phyloP scores from a whole-genome alignment of 352 stramenopile species.

The Pythium chondricola region DNA sequence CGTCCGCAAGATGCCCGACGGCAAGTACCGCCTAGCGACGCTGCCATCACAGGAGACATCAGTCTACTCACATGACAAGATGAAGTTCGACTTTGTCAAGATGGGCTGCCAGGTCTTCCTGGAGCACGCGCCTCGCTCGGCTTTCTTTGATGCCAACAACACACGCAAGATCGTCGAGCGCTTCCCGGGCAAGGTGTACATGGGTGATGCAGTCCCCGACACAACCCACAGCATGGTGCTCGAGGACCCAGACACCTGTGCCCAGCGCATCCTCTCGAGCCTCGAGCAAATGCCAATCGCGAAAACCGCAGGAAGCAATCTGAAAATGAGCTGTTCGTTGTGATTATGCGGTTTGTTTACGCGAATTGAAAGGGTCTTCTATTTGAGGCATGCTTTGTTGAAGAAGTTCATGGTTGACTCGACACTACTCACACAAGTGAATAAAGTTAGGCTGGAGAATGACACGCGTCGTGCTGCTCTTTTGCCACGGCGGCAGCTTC shows the following conservation, averaged over 20 bases:
- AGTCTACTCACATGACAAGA: not conserved
- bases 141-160: not conserved
- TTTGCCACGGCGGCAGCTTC: conserved; percentile 36
- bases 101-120: not conserved
- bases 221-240: conserved; percentile 39
- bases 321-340: no score
- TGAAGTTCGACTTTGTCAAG: not conserved
- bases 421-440: no score
- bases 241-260: conserved; percentile 28
- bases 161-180: conserved; percentile 4
- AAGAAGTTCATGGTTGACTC: no score
- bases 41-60: not conserved
- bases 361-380: no score
- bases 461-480: conserved; percentile 25
- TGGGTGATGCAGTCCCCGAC: conserved; percentile 24
- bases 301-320: no score
- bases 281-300: no score
- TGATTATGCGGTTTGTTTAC: no score
- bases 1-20: not conserved
- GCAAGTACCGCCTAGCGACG: not conserved
- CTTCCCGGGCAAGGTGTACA: conserved; percentile 30
- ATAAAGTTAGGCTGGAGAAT: no score
- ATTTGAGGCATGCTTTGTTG: no score
- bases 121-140: not conserved
- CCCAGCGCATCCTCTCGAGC: conserved; percentile 32